Evolutionary conservation across 2,329 filamentous ascomycete species (phyloP).

Genomic region (Colletotrichum acutatum): DNA sequence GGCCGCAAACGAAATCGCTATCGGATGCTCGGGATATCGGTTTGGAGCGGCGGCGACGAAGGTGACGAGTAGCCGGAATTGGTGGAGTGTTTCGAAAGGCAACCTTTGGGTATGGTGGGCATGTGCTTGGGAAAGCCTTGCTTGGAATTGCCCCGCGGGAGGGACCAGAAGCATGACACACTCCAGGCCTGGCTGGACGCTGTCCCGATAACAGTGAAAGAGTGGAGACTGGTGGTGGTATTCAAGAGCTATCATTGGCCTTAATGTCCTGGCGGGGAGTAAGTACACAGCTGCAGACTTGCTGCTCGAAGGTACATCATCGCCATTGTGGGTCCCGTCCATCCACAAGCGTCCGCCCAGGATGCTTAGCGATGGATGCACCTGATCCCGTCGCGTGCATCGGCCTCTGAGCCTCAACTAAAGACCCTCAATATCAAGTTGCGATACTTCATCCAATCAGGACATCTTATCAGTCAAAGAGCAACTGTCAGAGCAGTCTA

Average conservation of each 20-base stretch:
- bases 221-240: conserved; percentile 1
- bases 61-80: conserved; percentile 10
- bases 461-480: not conserved
- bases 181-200: not conserved
- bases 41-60: conserved; percentile 3
- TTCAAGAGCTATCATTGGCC: not conserved
- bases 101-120: conserved; percentile 19
- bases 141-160: conserved; percentile 29
- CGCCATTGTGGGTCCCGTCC: conserved; percentile 13
- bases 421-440: conserved; percentile 11
- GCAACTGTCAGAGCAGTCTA: not conserved
- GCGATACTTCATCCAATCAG: not conserved
- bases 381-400: conserved; percentile 30
- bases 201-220: not conserved
- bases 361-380: not conserved
- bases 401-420: conserved; percentile 17
- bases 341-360: not conserved
- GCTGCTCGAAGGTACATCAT: not conserved
- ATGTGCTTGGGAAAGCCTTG: conserved; percentile 32
- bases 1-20: conserved; percentile 1
- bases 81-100: conserved; percentile 27
- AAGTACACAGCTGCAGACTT: not conserved
- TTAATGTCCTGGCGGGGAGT: rapidly evolving
- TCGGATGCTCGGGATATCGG: conserved; percentile 24
- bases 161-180: conserved; percentile 22